These are phyloP conservation scores for Phoma sp. DNA, from an alignment of 2,329 filamentous ascomycete species.

Conservation along the genomic window DNA sequence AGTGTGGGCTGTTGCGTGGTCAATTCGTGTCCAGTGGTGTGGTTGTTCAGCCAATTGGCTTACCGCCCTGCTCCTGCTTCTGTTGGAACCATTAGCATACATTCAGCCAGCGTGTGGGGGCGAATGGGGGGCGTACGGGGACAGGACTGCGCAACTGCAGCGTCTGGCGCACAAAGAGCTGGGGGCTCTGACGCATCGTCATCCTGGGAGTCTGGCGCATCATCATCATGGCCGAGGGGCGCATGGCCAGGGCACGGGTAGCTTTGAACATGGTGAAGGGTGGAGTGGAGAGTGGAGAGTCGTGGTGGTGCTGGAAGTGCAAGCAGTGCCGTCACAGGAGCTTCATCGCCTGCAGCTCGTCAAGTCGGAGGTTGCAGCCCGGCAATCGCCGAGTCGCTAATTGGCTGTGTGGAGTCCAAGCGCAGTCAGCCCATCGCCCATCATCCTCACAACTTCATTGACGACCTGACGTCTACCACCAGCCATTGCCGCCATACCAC, in stretches of 20 bases:
- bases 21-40: slow-evolving; percentile 21
- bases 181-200: slow-evolving; percentile 47
- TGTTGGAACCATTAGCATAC: slow-evolving; percentile 53
- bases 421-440: slow-evolving; percentile 42
- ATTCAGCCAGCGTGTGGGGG: slow-evolving; percentile 2
- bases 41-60: slow-evolving; percentile 35
- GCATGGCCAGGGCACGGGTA: slow-evolving; percentile 50
- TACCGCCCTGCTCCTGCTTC: slow-evolving; percentile 71
- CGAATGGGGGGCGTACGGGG: slow-evolving; percentile 65
- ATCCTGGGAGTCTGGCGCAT: slow-evolving; percentile 48
- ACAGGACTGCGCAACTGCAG: slow-evolving; percentile 63
- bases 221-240: slow-evolving; percentile 50
- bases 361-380: slow-evolving; percentile 30
- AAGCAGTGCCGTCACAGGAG: slow-evolving; percentile 41
- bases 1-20: slow-evolving; percentile 75
- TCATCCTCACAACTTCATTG: slow-evolving; percentile 40
- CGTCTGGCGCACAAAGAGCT: slow-evolving; percentile 53
- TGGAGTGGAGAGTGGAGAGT: slow-evolving; percentile 31
- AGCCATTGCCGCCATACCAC: slow-evolving; percentile 40
- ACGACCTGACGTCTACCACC: slow-evolving; percentile 35
- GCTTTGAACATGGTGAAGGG: slow-evolving; percentile 41
- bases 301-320: slow-evolving; percentile 29
- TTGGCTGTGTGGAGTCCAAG: slow-evolving; percentile 42
- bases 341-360: slow-evolving; percentile 27
- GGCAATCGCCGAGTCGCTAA: slow-evolving; percentile 43